Conservation (phyloP, 495 filamentous ascomycete genomes). For the Corynascus novoguineensis region DNA sequence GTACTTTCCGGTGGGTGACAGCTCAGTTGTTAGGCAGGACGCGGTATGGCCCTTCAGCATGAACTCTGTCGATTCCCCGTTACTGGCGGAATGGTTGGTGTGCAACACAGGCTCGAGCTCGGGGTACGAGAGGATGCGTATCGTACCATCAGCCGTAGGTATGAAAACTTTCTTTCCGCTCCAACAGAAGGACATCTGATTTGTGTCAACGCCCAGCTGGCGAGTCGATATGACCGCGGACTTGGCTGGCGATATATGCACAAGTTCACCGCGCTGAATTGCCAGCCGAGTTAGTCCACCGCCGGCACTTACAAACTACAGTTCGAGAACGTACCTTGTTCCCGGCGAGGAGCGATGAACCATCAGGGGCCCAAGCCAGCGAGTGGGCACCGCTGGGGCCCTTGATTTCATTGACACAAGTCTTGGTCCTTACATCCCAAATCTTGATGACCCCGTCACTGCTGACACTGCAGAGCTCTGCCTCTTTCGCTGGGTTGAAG, state of each 20-base stretch:
- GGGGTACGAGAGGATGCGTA: constrained; percentile 75
- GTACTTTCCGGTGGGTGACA: constrained; percentile 71
- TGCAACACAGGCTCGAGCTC: constrained; percentile 45
- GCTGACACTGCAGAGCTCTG: constrained; percentile 80
- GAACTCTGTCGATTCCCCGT: constrained; percentile 42
- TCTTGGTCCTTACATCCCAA: constrained; percentile 86
- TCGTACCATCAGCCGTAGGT: constrained; percentile 75
- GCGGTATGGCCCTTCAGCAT: constrained; percentile 80
- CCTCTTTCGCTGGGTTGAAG: constrained; percentile 84
- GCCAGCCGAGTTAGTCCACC: background rate
- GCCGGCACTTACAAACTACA: background rate
- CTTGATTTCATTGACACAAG: constrained; percentile 70
- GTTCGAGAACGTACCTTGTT: constrained; percentile 60
- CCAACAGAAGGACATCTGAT: constrained; percentile 78
- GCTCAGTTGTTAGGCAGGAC: constrained; percentile 61
- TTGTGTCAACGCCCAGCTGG: constrained; percentile 70
- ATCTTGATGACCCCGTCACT: constrained; percentile 80
- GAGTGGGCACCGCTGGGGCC: constrained; percentile 78
- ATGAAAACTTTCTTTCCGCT: constrained; percentile 66
- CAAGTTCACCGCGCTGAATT: constrained; percentile 61
- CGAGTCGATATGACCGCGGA: constrained; percentile 53
- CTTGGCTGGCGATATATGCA: constrained; percentile 54
- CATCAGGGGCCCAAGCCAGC: constrained; percentile 84
- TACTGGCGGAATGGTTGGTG: constrained; percentile 32
- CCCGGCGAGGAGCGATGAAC: constrained; percentile 72